Evolutionary conservation across 257 asterid species (phyloP), one percentile per base, ranked within the genome.

Genomic region (Solanum boliviense): DNA sequence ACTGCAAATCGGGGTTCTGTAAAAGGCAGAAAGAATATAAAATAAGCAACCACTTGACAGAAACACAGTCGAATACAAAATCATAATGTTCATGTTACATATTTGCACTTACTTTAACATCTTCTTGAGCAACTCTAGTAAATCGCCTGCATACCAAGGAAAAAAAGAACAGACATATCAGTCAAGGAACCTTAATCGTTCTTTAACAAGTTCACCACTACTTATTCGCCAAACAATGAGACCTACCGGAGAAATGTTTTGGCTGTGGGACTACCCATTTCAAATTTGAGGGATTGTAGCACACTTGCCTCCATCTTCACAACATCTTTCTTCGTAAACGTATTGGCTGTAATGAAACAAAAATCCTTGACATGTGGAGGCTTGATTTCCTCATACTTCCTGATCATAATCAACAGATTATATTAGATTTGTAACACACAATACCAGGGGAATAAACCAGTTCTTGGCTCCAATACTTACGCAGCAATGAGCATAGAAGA

Each of bases 401-500:
- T 97, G 88, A 62, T 75, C 71, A 87, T n/a, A 15, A 84, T 25
- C 68, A 86, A 32, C n/a, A 73, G 46, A 48, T 23, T 8, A 29
- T 46, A 29, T 81, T 46, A 44, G 35, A 72, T 46, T 34, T 12
- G 8, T 10, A 71, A 70, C n/a, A 68, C 31, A 9, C 5, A 73
- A 35, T 41, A 16, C 70, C 13, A 38, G 32, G 29, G 4, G 35
- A 68, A 67, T 62, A 71, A 65, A 13, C 23, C 31, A 29, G 46
- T 3, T 10, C 23, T 29, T 31, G 60, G 86, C 1, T 72, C 15
- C 5, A 88, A 39, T 15, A 60, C 99, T 93, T 94, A 97, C 98
- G 99, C 94, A 89, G 99, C 98, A 58, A 97, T 93, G 27, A 96
- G 98, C 99, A 97, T 97, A 11, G 98, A 97, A 23, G 99, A 93